Evolutionary conservation across 805 yeast genomes (phyloP), one percentile per base, ranked within the genome.

Genomic region (Candida easanensis): DNA sequence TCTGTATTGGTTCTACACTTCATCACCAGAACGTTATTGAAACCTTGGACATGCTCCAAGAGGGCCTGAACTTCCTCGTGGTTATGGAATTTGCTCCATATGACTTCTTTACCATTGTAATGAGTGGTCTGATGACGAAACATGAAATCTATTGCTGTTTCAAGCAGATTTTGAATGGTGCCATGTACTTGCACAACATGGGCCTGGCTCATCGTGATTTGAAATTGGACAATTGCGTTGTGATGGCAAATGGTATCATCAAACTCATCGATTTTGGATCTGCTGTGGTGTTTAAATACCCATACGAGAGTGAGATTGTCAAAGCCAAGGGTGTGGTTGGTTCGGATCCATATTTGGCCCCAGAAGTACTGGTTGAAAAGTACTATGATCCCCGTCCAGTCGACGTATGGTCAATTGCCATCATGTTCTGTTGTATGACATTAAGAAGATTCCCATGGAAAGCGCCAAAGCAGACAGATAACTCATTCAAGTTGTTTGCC

Each of bases 231-330:
- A 91, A 91, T 62, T 90, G 97, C 62, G 97, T 90, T 34, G 93
- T 91, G 20, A 77, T 77, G 23, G 63, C 65, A 3, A 62, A 76
- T 19, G 98, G 98, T 2, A 76, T 87, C 11, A 71, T 91, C 39
- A 91, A 91, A 64, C 64, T 91, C 42, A 88, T 91, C 51, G 99
- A 91, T 66, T 91, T 90, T 64, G 99, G 99, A 6, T 83, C 95
- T 4, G 93, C 97, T 0, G 86, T 84, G 17, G 84, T 86, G 19
- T 89, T 88, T 68, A 74, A 81, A 48, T 82, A 81, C 56, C 82
- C 83, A 7, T 80, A 74, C 50, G 78, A 76, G 41, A 61, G 64
- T 7, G 76, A 73, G 42, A 73, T 79, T 18, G 79, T 84, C 15
- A 69, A 73, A 45, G 89, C 96, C 0, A 73, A 77, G 33, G 98